Percentiles rank a stretch among this genome's conserved stretches.
Conservation (phyloP, 1,284 basidiomycete species). For the Rhizoctonia solani region DNA sequence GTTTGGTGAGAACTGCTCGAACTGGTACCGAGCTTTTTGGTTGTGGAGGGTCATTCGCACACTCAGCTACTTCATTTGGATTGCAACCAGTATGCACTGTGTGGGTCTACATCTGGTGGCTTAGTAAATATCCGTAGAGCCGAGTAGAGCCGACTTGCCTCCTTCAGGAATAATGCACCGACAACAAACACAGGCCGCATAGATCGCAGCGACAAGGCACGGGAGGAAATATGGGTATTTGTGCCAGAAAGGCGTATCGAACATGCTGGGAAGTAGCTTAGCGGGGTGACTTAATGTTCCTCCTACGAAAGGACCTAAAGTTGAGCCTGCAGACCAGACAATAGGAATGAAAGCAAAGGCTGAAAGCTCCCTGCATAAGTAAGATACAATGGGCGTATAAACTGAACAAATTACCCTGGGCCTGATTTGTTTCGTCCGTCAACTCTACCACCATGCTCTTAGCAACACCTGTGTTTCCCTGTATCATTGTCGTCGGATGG, state of each 20-base stretch:
- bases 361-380: too few species aligned
- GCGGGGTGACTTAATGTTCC: constrained; percentile 68
- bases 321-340: constrained; percentile 37
- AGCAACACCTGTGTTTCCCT: constrained; percentile 42
- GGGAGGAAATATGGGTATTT: constrained; percentile 76
- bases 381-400: too few species aligned
- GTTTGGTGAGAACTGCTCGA: too few species aligned
- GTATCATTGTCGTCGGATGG: constrained; percentile 11
- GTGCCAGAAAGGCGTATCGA: constrained; percentile 61
- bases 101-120: neutral
- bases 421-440: constrained; percentile 39
- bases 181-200: constrained; percentile 60
- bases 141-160: constrained; percentile 55
- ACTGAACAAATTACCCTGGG: too few species aligned
- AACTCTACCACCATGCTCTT: constrained; percentile 41
- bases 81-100: too few species aligned
- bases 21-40: too few species aligned
- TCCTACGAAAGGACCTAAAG: constrained; percentile 67
- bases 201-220: constrained; percentile 67
- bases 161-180: constrained; percentile 62
- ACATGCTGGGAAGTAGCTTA: constrained; percentile 67
- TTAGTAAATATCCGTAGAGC: neutral
- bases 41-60: too few species aligned
- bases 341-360: constrained; percentile 38
- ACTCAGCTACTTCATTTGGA: too few species aligned